These are phyloP conservation scores for Nicotiana tomentosiformis DNA, from an alignment of 257 asterid genomes.

Conservation along the genomic window DNA sequence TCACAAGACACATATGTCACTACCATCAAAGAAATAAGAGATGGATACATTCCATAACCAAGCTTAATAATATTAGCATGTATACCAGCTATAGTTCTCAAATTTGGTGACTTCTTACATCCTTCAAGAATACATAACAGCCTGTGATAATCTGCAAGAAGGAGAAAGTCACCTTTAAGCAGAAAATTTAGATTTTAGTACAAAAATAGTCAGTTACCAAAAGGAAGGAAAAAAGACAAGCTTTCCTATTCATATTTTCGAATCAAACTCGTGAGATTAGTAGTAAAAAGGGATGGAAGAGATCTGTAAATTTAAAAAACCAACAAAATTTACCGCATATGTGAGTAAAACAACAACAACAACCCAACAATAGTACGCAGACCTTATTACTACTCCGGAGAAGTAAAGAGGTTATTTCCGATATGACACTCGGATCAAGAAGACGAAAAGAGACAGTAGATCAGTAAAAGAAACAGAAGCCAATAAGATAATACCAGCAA, in stretches of 20 bases:
- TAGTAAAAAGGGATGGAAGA: neutral
- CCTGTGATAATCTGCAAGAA: conserved; percentile 38
- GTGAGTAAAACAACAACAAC: neutral
- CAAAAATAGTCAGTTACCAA: neutral
- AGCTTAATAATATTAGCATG: conserved; percentile 49
- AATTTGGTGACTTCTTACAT: conserved; percentile 35
- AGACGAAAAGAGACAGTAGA: too few relatives aligned
- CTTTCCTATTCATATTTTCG: neutral
- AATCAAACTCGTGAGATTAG: neutral
- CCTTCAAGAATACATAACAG: conserved; percentile 42
- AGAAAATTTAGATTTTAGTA: neutral
- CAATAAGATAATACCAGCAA: too few relatives aligned
- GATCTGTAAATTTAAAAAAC: neutral
- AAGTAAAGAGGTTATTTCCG: too few relatives aligned
- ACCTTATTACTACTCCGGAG: too few relatives aligned
- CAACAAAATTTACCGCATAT: neutral
- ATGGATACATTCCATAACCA: conserved; percentile 40
- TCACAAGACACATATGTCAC: conserved; percentile 39
- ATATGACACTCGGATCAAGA: too few relatives aligned
- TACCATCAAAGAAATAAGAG: conserved; percentile 38
- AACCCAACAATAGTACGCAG: too few relatives aligned
- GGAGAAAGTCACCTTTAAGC: neutral
- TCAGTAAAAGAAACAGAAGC: too few relatives aligned
- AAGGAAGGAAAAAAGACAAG: neutral
- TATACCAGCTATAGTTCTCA: conserved; percentile 29